Evolutionary conservation across 1,284 basidiomycete species (phyloP).

Genomic region (Heterobasidion occidentale): DNA sequence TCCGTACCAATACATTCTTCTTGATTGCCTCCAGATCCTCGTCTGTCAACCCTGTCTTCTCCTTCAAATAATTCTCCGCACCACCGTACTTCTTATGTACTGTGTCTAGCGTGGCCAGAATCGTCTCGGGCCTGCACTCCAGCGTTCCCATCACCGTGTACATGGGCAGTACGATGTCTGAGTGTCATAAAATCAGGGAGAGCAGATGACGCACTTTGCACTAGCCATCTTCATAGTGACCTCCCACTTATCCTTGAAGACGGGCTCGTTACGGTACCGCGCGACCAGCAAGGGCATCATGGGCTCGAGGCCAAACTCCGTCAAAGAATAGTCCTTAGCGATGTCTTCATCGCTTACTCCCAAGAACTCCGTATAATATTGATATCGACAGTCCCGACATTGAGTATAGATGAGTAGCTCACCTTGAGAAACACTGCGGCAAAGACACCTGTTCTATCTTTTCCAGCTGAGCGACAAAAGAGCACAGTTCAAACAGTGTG

Average conservation of each 20-base stretch:
- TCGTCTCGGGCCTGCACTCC: background rate
- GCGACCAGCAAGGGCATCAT: slow-evolving; percentile 22
- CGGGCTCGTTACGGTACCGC: slow-evolving; percentile 24
- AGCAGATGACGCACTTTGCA: slow-evolving; percentile 22
- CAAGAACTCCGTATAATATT: slow-evolving; percentile 22
- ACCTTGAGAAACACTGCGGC: slow-evolving; percentile 28
- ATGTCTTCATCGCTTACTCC: slow-evolving; percentile 34
- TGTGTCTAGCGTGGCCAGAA: slow-evolving; percentile 16
- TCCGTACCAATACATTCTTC: slow-evolving; percentile 10
- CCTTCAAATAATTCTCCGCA: slow-evolving; percentile 25
- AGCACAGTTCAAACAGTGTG: background rate
- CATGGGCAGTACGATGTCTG: background rate
- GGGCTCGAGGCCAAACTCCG: slow-evolving; percentile 30
- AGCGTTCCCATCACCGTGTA: background rate
- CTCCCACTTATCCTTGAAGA: slow-evolving; percentile 29
- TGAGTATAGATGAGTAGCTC: background rate
- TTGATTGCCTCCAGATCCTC: slow-evolving; percentile 25
- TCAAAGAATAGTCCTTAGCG: slow-evolving; percentile 31
- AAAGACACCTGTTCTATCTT: slow-evolving; percentile 36
- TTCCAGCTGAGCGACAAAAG: slow-evolving; percentile 23
- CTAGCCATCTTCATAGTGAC: slow-evolving; percentile 28
- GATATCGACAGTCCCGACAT: background rate
- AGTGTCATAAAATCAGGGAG: background rate
- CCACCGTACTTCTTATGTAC: slow-evolving; percentile 29
- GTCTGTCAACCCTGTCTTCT: slow-evolving; percentile 19